Evolutionary conservation across 371 early-diverging fungal species (phyloP).

Genomic region (Actinomortierella ambigua): DNA sequence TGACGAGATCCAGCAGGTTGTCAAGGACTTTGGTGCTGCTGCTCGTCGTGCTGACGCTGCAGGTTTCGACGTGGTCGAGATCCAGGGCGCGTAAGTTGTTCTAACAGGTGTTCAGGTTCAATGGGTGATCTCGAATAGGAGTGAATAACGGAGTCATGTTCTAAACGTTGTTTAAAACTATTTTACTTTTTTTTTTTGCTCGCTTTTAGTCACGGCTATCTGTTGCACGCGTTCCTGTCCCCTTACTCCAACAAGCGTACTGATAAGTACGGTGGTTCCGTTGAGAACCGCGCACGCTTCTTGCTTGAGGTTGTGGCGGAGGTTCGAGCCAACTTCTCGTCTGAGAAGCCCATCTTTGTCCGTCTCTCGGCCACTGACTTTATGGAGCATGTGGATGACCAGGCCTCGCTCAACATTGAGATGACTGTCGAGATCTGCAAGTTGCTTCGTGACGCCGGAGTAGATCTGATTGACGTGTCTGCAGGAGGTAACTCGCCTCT

Average conservation of each 20-base stretch:
- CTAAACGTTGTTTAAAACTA: too few species aligned
- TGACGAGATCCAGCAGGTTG: slow-evolving; percentile 62
- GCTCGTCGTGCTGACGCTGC: slow-evolving; percentile 70
- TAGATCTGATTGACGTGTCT: slow-evolving; percentile 78
- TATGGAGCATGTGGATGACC: slow-evolving; percentile 48
- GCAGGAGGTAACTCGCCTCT: slow-evolving; percentile 62
- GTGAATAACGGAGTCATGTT: too few species aligned
- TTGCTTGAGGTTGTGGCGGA: slow-evolving; percentile 63
- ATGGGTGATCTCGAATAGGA: too few species aligned
- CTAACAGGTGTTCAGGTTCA: too few species aligned
- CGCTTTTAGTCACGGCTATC: slow-evolving; percentile 62
- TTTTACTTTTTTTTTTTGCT: too few species aligned
- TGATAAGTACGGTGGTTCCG: slow-evolving; percentile 79
- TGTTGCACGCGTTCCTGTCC: slow-evolving; percentile 77
- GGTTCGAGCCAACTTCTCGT: slow-evolving; percentile 73
- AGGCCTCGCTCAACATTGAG: slow-evolving; percentile 58
- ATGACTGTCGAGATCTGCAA: slow-evolving; percentile 64
- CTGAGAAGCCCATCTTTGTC: slow-evolving; percentile 77
- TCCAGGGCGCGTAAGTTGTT: slow-evolving; percentile 72
- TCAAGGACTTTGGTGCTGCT: slow-evolving; percentile 65
- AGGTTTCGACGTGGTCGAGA: slow-evolving; percentile 84
- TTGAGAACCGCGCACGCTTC: slow-evolving; percentile 77
- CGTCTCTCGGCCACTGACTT: slow-evolving; percentile 77
- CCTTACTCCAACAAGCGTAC: slow-evolving; percentile 81
- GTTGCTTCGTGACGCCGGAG: slow-evolving; percentile 61